Evolutionary conservation across 2,329 filamentous ascomycete species (phyloP).

Genomic region (Sporothrix protearum): DNA sequence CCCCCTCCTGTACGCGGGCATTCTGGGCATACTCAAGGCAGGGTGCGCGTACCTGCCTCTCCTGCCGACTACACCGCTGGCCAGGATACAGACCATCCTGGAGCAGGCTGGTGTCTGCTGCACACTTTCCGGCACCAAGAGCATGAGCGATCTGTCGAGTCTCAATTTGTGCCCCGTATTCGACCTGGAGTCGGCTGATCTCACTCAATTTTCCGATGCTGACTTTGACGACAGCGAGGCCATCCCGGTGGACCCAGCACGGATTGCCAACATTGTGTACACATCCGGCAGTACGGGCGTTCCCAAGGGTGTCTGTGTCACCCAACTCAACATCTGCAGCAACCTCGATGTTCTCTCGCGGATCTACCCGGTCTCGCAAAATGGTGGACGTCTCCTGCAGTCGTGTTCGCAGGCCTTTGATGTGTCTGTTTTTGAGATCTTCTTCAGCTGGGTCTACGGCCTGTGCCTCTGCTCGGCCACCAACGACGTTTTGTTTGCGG

Average conservation of each 20-base stretch:
- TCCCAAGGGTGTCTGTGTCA: constrained; percentile 77
- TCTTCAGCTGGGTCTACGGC: constrained; percentile 75
- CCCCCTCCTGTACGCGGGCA: constrained; percentile 64
- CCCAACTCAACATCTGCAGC: constrained; percentile 69
- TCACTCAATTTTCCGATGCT: constrained; percentile 26
- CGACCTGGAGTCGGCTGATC: constrained; percentile 35
- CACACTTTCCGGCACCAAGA: constrained; percentile 38
- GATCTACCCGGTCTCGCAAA: constrained; percentile 57
- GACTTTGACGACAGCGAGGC: constrained; percentile 34
- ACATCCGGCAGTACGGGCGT: constrained; percentile 78
- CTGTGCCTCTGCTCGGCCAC: constrained; percentile 73
- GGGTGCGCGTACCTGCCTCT: constrained; percentile 80
- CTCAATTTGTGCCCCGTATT: constrained; percentile 29
- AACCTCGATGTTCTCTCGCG: constrained; percentile 66
- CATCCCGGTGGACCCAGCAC: constrained; percentile 40
- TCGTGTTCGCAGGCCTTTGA: constrained; percentile 83
- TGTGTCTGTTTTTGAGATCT: constrained; percentile 86
- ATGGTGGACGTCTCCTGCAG: constrained; percentile 64
- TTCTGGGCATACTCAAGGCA: constrained; percentile 70
- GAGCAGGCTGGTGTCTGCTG: constrained; percentile 51
- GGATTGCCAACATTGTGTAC: constrained; percentile 73
- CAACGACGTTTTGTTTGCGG: constrained; percentile 69
- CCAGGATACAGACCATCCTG: constrained; percentile 60
- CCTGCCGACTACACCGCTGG: constrained; percentile 64
- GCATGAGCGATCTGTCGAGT: neutral